Base-by-base conservation (phyloP, 2,329 filamentous ascomycete genomes). In the Penicillium sp. region DNA sequence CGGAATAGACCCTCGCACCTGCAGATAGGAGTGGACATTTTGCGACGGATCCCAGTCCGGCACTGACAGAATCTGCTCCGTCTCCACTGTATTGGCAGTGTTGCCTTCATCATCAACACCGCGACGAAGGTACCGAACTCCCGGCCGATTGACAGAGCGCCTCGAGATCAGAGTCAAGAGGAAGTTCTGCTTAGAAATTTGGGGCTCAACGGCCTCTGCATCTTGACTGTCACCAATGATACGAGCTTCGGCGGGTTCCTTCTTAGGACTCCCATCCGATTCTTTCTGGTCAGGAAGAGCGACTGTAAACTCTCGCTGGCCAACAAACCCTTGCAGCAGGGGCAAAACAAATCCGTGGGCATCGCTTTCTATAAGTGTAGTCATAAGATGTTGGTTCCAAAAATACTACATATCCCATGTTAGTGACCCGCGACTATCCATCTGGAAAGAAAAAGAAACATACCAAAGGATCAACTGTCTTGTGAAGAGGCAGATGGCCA, bases 121-220 rank as follows among this genome's bases (percentile, higher is more conserved):
- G 24, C 94, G 86, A 9, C 94, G 87, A 3, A 96, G 79, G 72
- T 99, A 99, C 49, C 94, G 85, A 26, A 97, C 76, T 2, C 94
- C 94, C 18, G 93, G 91, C 39, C 94, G 83, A 64, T 93, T 89
- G 21, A 87, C 84, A 1, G 91, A 96, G 28, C 94, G 83, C 47
- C 94, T 84, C n/a, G 93, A 97, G 47, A 99, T 87, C 15, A 99
- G 65, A 0, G 93, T 97, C n/a, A 97, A 79, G 26, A 95, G 76
- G 63, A 90, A 93, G 50, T 80, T 76, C 52, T 75, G 67, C 48
- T 69, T 67, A 29, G 60, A 53, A 5, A 52, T 51, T 15, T 65
- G 60, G 38, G 66, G 64, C 12, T 69, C 65, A 9, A 61, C 50
- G 5, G 56, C 51, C 26, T 65, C 56, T n/a, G 56, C 41, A 54